Evolutionary conservation across 2,329 filamentous ascomycete species (phyloP), one percentile per base, ranked within the genome.

Genomic region (Chaetomiaceae sp.): DNA sequence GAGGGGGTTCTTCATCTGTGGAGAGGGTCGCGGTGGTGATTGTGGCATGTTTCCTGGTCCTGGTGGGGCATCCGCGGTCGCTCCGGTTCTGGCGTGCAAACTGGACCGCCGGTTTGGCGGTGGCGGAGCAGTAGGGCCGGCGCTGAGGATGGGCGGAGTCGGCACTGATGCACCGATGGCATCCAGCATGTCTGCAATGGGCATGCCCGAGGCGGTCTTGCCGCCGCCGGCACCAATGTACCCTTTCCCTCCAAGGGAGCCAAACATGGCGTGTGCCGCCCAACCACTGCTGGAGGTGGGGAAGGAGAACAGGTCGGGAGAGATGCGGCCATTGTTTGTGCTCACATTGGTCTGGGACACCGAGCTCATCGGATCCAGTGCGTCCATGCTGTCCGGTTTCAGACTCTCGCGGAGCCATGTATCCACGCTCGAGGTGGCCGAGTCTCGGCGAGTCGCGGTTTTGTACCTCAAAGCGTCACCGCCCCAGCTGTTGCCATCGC

Each of bases 401-500:
- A 71, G 64, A 47, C 76, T 77, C 61, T 79, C 77, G 6, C 72
- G 73, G 65, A 82, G 72, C 79, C 79, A 83, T 20, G 79, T 77
- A 48, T 82, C 79, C 5, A 77, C 70, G 53, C 73, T 77, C 1
- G 75, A 79, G 1, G 73, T 67, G 3, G 73, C 61, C 2, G 76
- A 78, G 23, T 52, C 48, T 16, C 72, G 69, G n/a, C 67, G 69
- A 14, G 73, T 70, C 17, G 68, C 67, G 7, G 67, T 65, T 33
- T 70, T 70, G 4, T 66, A 66, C 31, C 68, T 66, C 1, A 66
- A 57, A 41, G 70, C 73, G 10, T 74, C 72, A 4, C 68, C 70
- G 30, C 74, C 69, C 25, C 25, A 25, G 16, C n/a, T n/a, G 68
- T 75, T 76, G 42, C 68, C 74, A 14, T 71, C 65, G 1, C 63